Evolutionary conservation across 2,329 filamentous ascomycete genomes (phyloP), one percentile per base, ranked within the genome.

Genomic region (Venturia carpophila): DNA sequence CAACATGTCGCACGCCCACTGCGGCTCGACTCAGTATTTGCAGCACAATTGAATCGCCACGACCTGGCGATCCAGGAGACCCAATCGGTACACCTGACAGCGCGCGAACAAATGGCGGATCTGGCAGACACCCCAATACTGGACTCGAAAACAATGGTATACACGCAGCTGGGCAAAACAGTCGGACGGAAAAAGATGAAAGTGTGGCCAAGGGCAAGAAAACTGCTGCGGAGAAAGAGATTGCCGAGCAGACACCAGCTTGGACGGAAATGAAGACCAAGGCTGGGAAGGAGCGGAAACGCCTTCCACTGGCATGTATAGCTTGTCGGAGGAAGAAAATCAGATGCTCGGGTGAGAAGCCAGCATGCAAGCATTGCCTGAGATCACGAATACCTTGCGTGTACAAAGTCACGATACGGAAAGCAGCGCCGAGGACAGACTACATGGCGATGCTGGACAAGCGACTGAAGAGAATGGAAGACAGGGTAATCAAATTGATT

Each of bases 371-470:
- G 76, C 94, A 97, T 77, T 97, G 94, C 73, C 82, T 95, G 66
- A 86, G 92, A 65, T 96, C 93, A 63, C 86, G 93, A 55, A 95
- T 96, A 70, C 93, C 93, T 1, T 99, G 94, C 74, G 92, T 97
- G 5, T 99, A 97, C 82, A 97, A 97, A 73, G 91, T 96, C 67
- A 97, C 92, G 0, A 92, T 92, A 4, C 84, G 94, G 67, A 97
- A 97, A 75, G 92, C 93, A 1, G 92, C 92, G 3, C 94, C 94
- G 2, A 84, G 94, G 63, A 97, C 94, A 21, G 94, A 97, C 76
- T 97, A 97, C 76, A 97, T 97, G 94, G 92, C 92, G 52, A 97
- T 97, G 92, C 79, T 97, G 71, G 94, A 97, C 77, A 97, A 96
- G 77, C 85, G 94, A 64, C 76, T 97, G 69, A 97, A 96, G 79